Evolutionary conservation across 148 eudicot genomes (phyloP).

Genomic region (Arctostaphylos glauca): DNA sequence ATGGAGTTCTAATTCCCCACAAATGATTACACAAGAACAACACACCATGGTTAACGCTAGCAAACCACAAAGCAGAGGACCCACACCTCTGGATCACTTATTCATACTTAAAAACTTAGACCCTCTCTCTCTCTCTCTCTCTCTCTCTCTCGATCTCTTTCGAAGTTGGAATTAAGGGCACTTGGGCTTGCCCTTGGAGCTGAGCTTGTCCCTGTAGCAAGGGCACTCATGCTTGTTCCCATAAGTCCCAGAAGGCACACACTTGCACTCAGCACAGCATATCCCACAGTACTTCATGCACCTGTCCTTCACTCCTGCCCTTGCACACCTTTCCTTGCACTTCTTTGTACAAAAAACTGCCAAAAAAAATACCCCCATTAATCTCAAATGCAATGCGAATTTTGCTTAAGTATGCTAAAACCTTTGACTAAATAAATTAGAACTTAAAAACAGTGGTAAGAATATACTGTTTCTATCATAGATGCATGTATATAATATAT

Average conservation of each 20-base stretch:
- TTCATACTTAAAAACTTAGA: background rate
- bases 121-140: background rate
- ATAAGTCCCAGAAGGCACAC: conserved; percentile 48
- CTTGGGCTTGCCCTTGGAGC: conserved; percentile 43
- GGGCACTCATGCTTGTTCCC: conserved; percentile 48
- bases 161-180: conserved; percentile 27
- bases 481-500: background rate
- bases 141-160: background rate
- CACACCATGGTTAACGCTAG: background rate
- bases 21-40: background rate
- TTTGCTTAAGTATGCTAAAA: no score
- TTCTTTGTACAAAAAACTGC: conserved; percentile 30
- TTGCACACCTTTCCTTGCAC: conserved; percentile 37
- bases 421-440: no score
- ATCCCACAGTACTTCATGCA: conserved; percentile 45
- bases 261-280: conserved; percentile 37
- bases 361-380: background rate
- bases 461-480: no score
- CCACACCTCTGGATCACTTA: background rate
- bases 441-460: no score
- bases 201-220: conserved; percentile 38
- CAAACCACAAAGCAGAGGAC: background rate
- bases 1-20: no score
- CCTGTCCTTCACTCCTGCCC: conserved; percentile 33
- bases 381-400: background rate